Conservation (phyloP, 768 basidiomycete species). For the Psilocybe cubensis region DNA sequence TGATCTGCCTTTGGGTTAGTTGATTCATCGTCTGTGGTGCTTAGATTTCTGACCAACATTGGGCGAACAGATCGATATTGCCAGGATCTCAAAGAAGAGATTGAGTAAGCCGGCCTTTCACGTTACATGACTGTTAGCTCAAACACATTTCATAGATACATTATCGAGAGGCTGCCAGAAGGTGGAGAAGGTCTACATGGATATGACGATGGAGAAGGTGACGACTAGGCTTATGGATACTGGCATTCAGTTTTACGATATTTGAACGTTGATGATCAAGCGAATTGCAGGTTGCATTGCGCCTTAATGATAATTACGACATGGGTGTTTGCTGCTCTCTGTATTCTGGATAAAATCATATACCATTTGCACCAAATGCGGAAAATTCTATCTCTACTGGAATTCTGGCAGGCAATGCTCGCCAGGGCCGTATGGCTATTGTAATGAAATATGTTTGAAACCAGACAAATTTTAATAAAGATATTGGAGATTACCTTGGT, state of each 20-base stretch:
- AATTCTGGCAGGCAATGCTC: slow-evolving; percentile 89
- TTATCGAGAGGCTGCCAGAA: slow-evolving; percentile 71
- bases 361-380: slow-evolving; percentile 5
- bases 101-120: slow-evolving; percentile 55
- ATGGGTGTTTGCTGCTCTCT: not conserved
- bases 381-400: slow-evolving; percentile 46
- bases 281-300: not conserved
- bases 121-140: slow-evolving; percentile 8
- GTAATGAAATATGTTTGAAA: slow-evolving; percentile 15
- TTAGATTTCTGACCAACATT: not conserved
- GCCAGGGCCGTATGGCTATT: slow-evolving; percentile 93
- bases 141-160: slow-evolving; percentile 49
- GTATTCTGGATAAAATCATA: not conserved
- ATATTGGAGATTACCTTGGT: slow-evolving; percentile 56
- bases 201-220: slow-evolving; percentile 83
- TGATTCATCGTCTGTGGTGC: not conserved
- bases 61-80: slow-evolving; percentile 74
- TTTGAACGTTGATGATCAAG: not conserved
- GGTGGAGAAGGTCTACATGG: slow-evolving; percentile 72
- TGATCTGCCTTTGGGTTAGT: slow-evolving; percentile 76
- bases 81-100: slow-evolving; percentile 83
- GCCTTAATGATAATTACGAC: not conserved
- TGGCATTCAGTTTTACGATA: slow-evolving; percentile 4
- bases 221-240: slow-evolving; percentile 52
- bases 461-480: not conserved